A percentile compares a stretch with the other conserved stretches of the same genome.
phyloP scores from a whole-genome alignment of 1,284 basidiomycete genomes.

The Rugosomyces carneus region DNA sequence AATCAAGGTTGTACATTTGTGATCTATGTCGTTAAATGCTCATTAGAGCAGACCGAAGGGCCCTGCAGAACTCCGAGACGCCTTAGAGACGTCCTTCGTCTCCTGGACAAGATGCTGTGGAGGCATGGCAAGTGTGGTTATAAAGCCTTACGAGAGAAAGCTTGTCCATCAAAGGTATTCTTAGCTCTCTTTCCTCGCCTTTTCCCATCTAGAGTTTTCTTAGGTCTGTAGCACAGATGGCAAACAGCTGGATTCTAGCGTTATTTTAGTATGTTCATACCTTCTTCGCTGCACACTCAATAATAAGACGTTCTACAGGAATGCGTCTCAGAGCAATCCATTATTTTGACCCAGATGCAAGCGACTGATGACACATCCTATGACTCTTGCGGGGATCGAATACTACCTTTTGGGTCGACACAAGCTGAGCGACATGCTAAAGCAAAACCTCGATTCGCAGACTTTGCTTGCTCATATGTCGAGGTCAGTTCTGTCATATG shows the following conservation, averaged over 20 bases:
- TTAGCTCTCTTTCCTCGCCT: conserved; percentile 3
- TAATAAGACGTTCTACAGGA: conserved; percentile 38
- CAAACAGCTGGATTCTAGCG: conserved; percentile 40
- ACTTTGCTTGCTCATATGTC: conserved; percentile 61
- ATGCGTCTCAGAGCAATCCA: conserved; percentile 65
- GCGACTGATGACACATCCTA: conserved; percentile 36
- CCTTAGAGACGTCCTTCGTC: conserved; percentile 46
- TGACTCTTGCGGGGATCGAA: conserved; percentile 42
- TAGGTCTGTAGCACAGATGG: conserved; percentile 29
- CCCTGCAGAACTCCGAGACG: conserved; percentile 67
- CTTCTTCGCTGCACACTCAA: not conserved
- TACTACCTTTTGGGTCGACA: conserved; percentile 37
- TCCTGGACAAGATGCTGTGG: conserved; percentile 61
- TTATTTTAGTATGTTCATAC: conserved; percentile 47
- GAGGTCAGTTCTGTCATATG: conserved; percentile 40
- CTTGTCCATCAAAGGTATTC: conserved; percentile 71
- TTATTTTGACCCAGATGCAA: conserved; percentile 47
- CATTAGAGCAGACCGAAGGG: conserved; percentile 34
- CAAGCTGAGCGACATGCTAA: conserved; percentile 40
- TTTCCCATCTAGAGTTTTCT: conserved; percentile 1
- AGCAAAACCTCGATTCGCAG: conserved; percentile 71
- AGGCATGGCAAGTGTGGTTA: conserved; percentile 71
- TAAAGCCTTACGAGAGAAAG: conserved; percentile 52
- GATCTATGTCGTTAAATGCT: conserved; percentile 6
- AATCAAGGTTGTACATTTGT: conserved; percentile 48